These are phyloP conservation scores for Astrothelium macrocarpum DNA, from an alignment of 495 filamentous ascomycete genomes.

Conservation along the genomic window DNA sequence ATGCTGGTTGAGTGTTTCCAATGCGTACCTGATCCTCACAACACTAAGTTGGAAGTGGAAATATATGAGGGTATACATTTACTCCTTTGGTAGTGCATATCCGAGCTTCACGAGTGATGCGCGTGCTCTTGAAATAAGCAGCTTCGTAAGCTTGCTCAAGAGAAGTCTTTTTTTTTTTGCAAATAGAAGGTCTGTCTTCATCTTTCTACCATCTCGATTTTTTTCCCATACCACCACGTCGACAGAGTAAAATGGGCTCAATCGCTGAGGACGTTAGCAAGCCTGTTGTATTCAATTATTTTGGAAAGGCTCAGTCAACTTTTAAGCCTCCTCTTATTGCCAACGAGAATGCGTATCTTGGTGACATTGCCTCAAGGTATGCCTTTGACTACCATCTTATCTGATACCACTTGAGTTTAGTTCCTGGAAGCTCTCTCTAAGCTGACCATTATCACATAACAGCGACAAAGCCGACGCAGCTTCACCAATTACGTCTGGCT, in stretches of 20 bases:
- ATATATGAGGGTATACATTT: neutral
- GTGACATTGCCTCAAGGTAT: constrained; percentile 54
- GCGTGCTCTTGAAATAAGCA: too few species aligned
- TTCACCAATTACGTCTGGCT: constrained; percentile 57
- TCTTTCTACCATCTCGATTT: too few species aligned
- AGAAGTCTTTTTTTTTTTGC: neutral
- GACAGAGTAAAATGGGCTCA: constrained; percentile 6
- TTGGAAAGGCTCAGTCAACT: constrained; percentile 49
- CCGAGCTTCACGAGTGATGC: neutral
- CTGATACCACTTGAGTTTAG: too few species aligned
- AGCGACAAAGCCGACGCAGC: constrained; percentile 49
- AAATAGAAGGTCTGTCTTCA: too few species aligned
- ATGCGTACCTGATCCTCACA: neutral
- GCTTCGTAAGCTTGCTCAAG: too few species aligned
- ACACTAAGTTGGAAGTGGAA: neutral
- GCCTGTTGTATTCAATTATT: constrained; percentile 42
- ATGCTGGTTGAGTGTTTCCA: neutral
- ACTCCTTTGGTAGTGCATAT: neutral
- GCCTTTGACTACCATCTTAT: too few species aligned
- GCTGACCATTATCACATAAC: constrained; percentile 8
- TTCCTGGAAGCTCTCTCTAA: neutral
- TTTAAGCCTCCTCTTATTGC: constrained; percentile 64
- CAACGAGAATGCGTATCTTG: constrained; percentile 65
- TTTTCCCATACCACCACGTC: neutral
- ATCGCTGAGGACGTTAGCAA: neutral